Conservation (phyloP, 768 basidiomycete species). For the Lyophyllum decastes region DNA sequence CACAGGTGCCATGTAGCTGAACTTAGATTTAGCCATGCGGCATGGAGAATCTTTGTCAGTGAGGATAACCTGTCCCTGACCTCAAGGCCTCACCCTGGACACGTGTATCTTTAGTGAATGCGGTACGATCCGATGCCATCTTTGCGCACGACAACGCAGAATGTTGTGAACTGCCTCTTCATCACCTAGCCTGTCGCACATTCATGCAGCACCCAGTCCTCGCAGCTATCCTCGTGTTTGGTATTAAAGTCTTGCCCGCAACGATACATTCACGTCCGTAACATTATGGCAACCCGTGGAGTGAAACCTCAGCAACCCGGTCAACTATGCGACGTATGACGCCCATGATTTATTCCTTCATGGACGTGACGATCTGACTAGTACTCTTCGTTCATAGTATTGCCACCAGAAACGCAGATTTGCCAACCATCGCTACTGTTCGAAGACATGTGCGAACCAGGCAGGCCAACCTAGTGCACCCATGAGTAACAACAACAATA, state of each 20-base stretch:
- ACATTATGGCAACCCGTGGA: conserved; percentile 13
- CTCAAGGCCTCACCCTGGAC: conserved; percentile 17
- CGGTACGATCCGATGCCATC: not conserved
- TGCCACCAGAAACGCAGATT: conserved; percentile 54
- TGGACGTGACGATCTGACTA: not conserved
- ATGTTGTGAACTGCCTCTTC: not conserved
- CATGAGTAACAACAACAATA: not conserved
- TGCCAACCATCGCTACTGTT: conserved; percentile 46
- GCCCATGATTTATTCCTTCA: not conserved
- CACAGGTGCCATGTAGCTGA: too few relatives aligned
- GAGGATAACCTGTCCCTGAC: not conserved
- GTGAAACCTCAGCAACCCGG: conserved; percentile 18
- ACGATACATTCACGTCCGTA: not conserved
- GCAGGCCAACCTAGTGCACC: conserved; percentile 21
- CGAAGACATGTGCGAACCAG: conserved; percentile 55
- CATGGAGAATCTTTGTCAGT: not conserved
- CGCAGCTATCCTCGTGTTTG: not conserved
- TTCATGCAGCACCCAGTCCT: not conserved
- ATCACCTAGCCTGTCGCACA: not conserved
- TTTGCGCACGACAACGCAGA: not conserved
- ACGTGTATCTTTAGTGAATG: conserved; percentile 37
- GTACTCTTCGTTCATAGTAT: conserved; percentile 36
- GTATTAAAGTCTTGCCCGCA: conserved; percentile 13
- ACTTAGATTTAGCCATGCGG: too few relatives aligned
- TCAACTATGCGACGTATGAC: conserved; percentile 43